Conservation (phyloP, 441 rosid species). For the Breynia disticha region DNA sequence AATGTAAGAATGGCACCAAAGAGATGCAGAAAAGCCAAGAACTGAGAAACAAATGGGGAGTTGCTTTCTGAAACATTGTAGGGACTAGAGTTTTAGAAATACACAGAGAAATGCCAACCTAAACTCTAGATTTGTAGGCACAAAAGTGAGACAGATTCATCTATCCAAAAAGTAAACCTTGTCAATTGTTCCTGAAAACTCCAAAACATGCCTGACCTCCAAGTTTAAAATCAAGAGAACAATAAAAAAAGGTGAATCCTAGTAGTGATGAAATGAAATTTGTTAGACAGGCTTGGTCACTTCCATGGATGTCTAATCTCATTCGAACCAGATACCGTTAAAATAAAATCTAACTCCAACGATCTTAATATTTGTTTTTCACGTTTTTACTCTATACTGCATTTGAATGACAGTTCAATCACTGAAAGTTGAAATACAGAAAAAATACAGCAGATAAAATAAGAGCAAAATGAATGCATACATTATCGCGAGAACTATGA, state of each 20-base stretch:
- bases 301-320: conserved; percentile 15
- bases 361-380: conserved; percentile 7
- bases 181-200: conserved; percentile 5
- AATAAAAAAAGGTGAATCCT: conserved; percentile 11
- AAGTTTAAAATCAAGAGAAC: conserved; percentile 34
- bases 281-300: conserved; percentile 24
- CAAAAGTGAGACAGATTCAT: conserved; percentile 21
- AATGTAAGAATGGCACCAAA: background rate
- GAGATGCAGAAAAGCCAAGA: background rate
- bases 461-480: background rate
- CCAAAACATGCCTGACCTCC: conserved; percentile 26
- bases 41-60: background rate
- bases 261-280: conserved; percentile 5
- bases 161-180: conserved; percentile 10
- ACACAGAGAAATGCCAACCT: conserved; percentile 12
- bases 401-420: conserved; percentile 18
- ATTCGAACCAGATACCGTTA: conserved; percentile 8
- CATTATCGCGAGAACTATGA: background rate
- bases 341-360: too few relatives aligned
- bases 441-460: too few relatives aligned
- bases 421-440: background rate
- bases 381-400: conserved; percentile 21
- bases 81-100: conserved; percentile 8
- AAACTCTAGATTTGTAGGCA: conserved; percentile 19
- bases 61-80: conserved; percentile 13